These are phyloP conservation scores for Didymella exigua DNA, from an alignment of 2,329 filamentous ascomycete genomes.

Conservation along the genomic window DNA sequence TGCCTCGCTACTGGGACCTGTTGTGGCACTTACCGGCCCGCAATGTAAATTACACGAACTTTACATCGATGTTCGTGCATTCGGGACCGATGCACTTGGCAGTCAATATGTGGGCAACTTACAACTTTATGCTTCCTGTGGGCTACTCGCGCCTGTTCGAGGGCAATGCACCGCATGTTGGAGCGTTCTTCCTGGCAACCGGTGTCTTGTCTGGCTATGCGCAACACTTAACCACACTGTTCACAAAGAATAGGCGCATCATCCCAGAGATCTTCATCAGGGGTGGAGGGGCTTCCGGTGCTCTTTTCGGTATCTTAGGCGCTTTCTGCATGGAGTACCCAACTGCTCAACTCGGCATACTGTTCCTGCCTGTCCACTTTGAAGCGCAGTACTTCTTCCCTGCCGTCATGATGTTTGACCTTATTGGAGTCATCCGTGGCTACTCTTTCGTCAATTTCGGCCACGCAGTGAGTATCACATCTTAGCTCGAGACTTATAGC, in stretches of 20 bases:
- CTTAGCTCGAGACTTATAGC: neutral
- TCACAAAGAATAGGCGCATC: constrained; percentile 25
- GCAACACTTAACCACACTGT: constrained; percentile 37
- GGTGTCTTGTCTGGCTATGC: constrained; percentile 40
- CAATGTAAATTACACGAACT: constrained; percentile 38
- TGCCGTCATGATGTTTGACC: constrained; percentile 42
- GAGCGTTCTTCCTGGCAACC: constrained; percentile 39
- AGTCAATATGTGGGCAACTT: constrained; percentile 39
- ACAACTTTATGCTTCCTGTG: constrained; percentile 40
- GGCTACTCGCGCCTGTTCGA: constrained; percentile 40
- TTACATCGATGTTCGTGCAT: constrained; percentile 40
- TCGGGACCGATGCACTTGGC: constrained; percentile 29
- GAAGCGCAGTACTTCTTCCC: constrained; percentile 41
- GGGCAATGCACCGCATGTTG: constrained; percentile 36
- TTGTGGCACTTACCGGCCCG: constrained; percentile 42
- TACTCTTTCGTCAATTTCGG: constrained; percentile 39
- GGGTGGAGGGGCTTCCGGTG: constrained; percentile 44
- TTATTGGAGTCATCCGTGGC: constrained; percentile 38
- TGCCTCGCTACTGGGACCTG: constrained; percentile 29
- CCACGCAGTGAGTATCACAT: constrained; percentile 39
- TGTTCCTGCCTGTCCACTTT: constrained; percentile 40
- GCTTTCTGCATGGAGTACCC: constrained; percentile 44
- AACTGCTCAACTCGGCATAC: constrained; percentile 34
- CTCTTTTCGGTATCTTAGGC: constrained; percentile 39
- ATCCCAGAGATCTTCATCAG: constrained; percentile 34